These are phyloP conservation scores for Rhododendron simsii DNA, from an alignment of 148 eudicot genomes.

Conservation along the genomic window DNA sequence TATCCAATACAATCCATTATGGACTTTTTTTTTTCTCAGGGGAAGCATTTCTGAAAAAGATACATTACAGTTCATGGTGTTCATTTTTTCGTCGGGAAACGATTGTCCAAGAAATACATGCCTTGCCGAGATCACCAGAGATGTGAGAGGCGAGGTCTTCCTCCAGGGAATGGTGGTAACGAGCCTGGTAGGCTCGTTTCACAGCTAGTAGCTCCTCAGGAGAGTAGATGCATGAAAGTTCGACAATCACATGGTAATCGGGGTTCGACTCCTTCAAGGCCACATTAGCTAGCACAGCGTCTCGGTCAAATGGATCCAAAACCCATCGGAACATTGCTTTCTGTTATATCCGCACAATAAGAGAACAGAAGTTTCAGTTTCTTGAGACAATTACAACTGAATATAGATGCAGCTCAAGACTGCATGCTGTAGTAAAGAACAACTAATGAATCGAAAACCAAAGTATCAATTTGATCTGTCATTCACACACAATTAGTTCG, in stretches of 20 bases:
- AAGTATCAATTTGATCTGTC: not conserved
- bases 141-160: conserved; percentile 64
- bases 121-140: conserved; percentile 62
- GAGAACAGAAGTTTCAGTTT: not conserved
- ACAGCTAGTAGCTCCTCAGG: conserved; percentile 53
- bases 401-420: not conserved
- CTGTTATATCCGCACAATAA: conserved; percentile 19
- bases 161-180: conserved; percentile 57
- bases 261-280: conserved; percentile 43
- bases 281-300: conserved; percentile 59
- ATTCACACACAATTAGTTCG: not conserved
- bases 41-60: not conserved
- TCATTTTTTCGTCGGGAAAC: not conserved
- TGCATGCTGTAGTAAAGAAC: not conserved
- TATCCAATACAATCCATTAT: not conserved
- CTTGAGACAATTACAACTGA: not conserved
- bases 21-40: not conserved
- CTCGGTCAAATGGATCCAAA: conserved; percentile 69
- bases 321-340: conserved; percentile 78
- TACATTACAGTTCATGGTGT: not conserved
- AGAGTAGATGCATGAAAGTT: conserved; percentile 42
- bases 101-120: not conserved
- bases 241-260: conserved; percentile 51
- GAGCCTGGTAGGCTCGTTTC: conserved; percentile 63
- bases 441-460: not conserved